Evolutionary conservation across 1,284 basidiomycete species (phyloP), one percentile per base, ranked within the genome.

Genomic region (Puccinia polysora): DNA sequence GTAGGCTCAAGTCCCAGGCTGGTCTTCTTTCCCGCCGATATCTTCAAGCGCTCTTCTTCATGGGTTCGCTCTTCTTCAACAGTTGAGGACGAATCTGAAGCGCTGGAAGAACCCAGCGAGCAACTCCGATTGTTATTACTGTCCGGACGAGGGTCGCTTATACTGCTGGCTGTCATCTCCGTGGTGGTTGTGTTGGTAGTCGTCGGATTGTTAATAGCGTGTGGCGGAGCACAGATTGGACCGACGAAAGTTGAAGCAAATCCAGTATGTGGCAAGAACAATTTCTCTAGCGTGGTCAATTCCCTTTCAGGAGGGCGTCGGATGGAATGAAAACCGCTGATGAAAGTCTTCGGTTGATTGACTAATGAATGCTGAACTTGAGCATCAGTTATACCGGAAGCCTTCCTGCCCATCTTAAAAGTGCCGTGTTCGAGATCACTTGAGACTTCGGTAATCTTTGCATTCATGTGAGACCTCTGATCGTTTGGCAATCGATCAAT

Each of bases 251-350:
- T 20, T 0, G 34, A 53, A 15, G 45, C 56, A 3, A 60, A 36
- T 6, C 45, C 45, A 8, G 67, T 43, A 25, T 59, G 67, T n/a
- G 67, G 56, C 25, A 70, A 38, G 40, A 70, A 70, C n/a, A 70
- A 47, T 32, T 59, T 56, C 32, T 70, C 67, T 7, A 70, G 23
- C 2, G 67, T 56, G 15, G 67, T 70, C 67, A 70, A 18, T 15
- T 70, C 36, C 2, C 56, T 15, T 5, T 18, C 38, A 2, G 38
- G 36, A 30, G 58, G 5, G 12, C 25, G 3, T 23, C 56, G 20
- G 4, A 58, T 40, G 6, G 20, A 15, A 45, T n/a, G 8, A 14
- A 28, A 43, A 20, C 50, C 50, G n/a, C 5, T n/a, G 1, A 10
- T 25, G 14, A 4, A 3, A 30, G 38, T 25, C 32, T 23, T 18